Evolutionary conservation across 176 grass and related monocot species (phyloP).

Genomic region (Oryza meyeriana): DNA sequence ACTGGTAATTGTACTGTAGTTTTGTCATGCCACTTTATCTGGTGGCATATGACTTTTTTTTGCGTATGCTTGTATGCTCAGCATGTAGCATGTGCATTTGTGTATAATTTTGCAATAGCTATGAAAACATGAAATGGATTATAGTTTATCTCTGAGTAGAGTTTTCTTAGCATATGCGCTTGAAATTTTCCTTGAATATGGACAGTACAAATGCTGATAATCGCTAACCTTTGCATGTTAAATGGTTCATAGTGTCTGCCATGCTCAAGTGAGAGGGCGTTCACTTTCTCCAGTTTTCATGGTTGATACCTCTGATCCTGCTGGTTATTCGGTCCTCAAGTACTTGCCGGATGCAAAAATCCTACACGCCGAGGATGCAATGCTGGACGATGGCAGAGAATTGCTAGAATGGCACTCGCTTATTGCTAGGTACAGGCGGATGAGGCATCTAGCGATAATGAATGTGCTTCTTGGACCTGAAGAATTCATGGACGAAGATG

Average conservation of each 20-base stretch:
- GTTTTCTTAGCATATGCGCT: neutral
- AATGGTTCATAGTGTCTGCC: conserved; percentile 49
- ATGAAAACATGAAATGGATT: neutral
- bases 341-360: conserved; percentile 40
- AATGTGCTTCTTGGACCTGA: conserved; percentile 33
- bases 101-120: neutral
- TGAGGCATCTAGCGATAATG: conserved; percentile 36
- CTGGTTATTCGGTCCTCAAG: conserved; percentile 47
- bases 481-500: conserved; percentile 33
- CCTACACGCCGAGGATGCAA: neutral
- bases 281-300: conserved; percentile 54
- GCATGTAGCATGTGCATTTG: neutral
- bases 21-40: neutral
- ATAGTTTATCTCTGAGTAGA: conserved; percentile 2
- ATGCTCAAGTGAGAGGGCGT: conserved; percentile 70
- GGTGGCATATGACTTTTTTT: neutral
- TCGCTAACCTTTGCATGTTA: conserved; percentile 12
- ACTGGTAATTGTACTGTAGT: neutral
- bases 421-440: conserved; percentile 32
- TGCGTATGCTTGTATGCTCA: neutral
- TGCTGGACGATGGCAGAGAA: conserved; percentile 12
- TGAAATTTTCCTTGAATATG: conserved; percentile 17
- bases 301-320: conserved; percentile 31
- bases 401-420: conserved; percentile 38
- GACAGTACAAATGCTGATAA: neutral